phyloP scores from a whole-genome alignment of 305 asterid genomes.

The Fraxinus dipetala region DNA sequence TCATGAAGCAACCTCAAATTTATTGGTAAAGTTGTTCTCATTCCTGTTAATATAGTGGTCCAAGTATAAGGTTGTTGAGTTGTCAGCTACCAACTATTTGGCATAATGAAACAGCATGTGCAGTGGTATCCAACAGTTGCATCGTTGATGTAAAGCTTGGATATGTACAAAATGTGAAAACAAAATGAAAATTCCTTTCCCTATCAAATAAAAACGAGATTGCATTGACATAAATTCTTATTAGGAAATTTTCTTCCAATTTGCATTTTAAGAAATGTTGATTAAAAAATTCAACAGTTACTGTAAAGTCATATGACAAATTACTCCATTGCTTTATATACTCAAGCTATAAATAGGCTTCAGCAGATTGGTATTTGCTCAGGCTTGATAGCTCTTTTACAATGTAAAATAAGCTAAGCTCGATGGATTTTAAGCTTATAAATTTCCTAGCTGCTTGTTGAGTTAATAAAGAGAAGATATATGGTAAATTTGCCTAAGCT shows the following conservation, averaged over 20 bases:
- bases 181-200: neutral
- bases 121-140: neutral
- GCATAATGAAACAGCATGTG: neutral
- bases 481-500: neutral
- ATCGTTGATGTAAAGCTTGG: neutral
- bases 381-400: neutral
- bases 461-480: neutral
- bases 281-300: neutral
- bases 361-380: neutral
- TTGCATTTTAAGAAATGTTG: neutral
- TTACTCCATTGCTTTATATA: neutral
- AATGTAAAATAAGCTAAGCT: neutral
- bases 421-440: neutral
- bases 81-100: neutral
- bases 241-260: neutral
- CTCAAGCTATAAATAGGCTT: neutral
- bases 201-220: neutral
- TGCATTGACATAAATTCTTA: neutral
- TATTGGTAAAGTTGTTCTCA: neutral
- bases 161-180: neutral
- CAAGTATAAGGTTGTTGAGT: neutral
- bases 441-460: neutral
- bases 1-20: neutral
- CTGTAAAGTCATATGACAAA: neutral
- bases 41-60: neutral